Evolutionary conservation across 352 stramenopile species (phyloP).

Genomic region (Pythium periplocum): DNA sequence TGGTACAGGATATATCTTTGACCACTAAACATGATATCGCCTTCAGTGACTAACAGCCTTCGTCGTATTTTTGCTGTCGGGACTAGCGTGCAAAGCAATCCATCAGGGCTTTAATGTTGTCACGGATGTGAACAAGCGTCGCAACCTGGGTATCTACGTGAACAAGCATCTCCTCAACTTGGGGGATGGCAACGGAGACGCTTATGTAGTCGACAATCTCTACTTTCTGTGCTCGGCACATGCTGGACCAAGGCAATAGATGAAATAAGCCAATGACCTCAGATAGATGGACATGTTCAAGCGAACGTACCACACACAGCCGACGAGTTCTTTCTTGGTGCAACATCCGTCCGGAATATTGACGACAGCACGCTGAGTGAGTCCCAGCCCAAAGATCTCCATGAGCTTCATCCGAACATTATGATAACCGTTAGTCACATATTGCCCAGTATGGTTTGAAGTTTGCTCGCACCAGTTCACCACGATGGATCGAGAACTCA

Average conservation of each 20-base stretch:
- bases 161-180: constrained; percentile 73
- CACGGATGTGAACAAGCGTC: constrained; percentile 59
- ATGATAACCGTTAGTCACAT: too few species aligned
- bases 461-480: constrained; percentile 45
- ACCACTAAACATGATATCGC: too few species aligned
- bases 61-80: too few species aligned
- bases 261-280: constrained; percentile 1
- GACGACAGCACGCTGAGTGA: constrained; percentile 46
- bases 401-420: constrained; percentile 25
- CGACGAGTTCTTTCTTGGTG: constrained; percentile 78
- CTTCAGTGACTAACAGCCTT: too few species aligned
- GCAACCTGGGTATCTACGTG: constrained; percentile 60
- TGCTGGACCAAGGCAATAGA: constrained; percentile 18
- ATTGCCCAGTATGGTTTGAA: too few species aligned
- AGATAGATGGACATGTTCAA: not conserved
- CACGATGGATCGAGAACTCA: constrained; percentile 80
- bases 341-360: constrained; percentile 55
- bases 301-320: constrained; percentile 60
- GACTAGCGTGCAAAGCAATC: constrained; percentile 25
- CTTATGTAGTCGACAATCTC: constrained; percentile 77
- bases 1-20: too few species aligned
- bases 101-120: constrained; percentile 70
- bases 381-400: constrained; percentile 60
- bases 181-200: constrained; percentile 59
- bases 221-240: constrained; percentile 67